phyloP scores from a whole-genome alignment of 495 filamentous ascomycete genomes.

The Neurospora sp. region DNA sequence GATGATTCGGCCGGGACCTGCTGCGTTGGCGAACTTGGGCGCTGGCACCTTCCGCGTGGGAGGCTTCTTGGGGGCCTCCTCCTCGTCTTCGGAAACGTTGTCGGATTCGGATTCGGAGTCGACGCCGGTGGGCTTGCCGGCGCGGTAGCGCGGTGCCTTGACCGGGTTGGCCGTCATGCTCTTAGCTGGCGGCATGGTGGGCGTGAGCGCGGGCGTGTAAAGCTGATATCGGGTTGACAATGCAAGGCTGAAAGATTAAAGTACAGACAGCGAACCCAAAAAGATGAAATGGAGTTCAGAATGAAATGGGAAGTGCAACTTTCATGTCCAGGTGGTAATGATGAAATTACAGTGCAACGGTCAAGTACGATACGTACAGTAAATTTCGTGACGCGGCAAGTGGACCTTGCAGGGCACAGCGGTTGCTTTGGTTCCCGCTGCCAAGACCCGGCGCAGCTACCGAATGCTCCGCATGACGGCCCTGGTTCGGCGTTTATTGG shows the following conservation, averaged over 20 bases:
- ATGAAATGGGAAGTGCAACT: background rate
- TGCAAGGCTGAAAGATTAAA: background rate
- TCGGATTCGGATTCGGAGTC: constrained; percentile 55
- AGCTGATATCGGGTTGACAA: background rate
- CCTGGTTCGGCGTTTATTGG: background rate
- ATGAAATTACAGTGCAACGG: background rate
- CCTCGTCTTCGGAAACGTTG: constrained; percentile 38
- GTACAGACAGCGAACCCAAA: background rate
- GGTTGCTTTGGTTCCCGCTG: background rate
- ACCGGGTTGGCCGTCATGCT: constrained; percentile 92
- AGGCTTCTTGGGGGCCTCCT: constrained; percentile 16
- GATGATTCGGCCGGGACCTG: constrained; percentile 34
- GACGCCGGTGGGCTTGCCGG: constrained; percentile 68
- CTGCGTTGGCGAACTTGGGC: constrained; percentile 49
- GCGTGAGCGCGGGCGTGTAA: background rate
- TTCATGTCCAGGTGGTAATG: background rate
- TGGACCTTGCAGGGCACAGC: background rate
- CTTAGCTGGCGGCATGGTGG: constrained; percentile 63
- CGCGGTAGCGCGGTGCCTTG: constrained; percentile 71
- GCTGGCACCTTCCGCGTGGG: constrained; percentile 37
- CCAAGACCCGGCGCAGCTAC: background rate
- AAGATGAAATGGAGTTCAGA: background rate
- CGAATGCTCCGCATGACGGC: background rate
- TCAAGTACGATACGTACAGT: background rate
- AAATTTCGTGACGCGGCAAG: background rate